Base-by-base conservation (phyloP, 2,329 filamentous ascomycete species). In the Chrysosporium queenslandicum region DNA sequence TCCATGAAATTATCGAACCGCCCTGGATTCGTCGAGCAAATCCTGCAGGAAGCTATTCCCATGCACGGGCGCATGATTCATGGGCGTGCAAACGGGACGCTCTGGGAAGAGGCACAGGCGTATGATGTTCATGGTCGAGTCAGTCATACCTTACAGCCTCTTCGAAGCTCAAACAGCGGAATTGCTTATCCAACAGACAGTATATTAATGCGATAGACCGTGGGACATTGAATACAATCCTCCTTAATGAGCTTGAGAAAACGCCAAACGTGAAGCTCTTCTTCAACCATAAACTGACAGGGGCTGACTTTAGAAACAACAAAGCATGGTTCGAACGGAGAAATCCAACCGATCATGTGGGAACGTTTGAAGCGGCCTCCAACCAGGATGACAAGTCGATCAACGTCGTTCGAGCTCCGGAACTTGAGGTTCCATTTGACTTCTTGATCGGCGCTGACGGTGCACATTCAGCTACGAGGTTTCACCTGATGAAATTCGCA, bases 31-130 rank as follows among this genome's bases (percentile, higher is more conserved):
- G 73, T 95, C 29, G 77, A 90, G 11, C 76, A 82, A 60, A 81
- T 97, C 29, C 76, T 95, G 61, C 74, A 73, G 1, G 80, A 84
- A 48, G 91, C 90, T 0, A 88, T 97, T 55, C 90, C 91, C 9
- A 96, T 98, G 89, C 77, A 85, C 66, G 92, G 90, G 11, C 87
- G 92, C 23, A 98, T 98, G 92, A 94, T 98, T 57, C 92, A 98
- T 64, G 82, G 87, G 30, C 76, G 74, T 61, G 74, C 75, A 18
- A 72, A 77, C 16, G 87, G 87, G 3, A 70, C 80, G 21, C 70
- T 94, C 43, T 87, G 82, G 61, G 83, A 91, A 62, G 79, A 83
- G 55, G 73, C 86, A n/a, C 92, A 98, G 68, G 79, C 83, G 56
- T 98, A 98, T 66, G 92, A 98, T 68, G 77, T 87, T 8, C 85